A percentile compares a stretch with the other conserved stretches of the same genome.
These are phyloP conservation scores for Colletotrichum sp. DNA, from an alignment of 2,329 filamentous ascomycete genomes.

Conservation along the genomic window DNA sequence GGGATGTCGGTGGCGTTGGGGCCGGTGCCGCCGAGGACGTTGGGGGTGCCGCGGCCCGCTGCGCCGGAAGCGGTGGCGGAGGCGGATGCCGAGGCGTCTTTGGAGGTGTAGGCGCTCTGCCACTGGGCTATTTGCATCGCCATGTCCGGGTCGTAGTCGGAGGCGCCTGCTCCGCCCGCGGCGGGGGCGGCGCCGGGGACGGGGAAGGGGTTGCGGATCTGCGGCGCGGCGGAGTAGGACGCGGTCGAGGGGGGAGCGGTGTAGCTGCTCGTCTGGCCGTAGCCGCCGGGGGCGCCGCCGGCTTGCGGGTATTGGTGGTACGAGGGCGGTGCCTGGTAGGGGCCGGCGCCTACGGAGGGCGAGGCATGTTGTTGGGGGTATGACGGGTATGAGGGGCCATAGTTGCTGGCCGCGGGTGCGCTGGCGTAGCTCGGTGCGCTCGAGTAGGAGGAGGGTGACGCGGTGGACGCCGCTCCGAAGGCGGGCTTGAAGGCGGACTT, in stretches of 20 bases:
- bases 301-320: constrained; percentile 32
- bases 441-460: constrained; percentile 44
- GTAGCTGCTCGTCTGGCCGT: constrained; percentile 34
- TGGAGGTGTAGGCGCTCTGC: constrained; percentile 78
- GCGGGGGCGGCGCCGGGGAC: constrained; percentile 53
- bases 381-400: constrained; percentile 48
- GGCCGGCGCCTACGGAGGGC: constrained; percentile 19
- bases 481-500: constrained; percentile 54
- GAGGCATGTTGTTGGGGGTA: constrained; percentile 37
- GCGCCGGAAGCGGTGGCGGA: constrained; percentile 22
- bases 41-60: constrained; percentile 30
- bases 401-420: constrained; percentile 40
- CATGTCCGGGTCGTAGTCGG: constrained; percentile 75
- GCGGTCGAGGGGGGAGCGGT: constrained; percentile 27
- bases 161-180: constrained; percentile 22
- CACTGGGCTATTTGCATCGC: constrained; percentile 93
- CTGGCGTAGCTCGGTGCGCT: constrained; percentile 36
- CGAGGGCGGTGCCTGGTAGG: constrained; percentile 23
- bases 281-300: constrained; percentile 26
- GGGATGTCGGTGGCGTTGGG: constrained; percentile 26
- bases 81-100: neutral
- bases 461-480: constrained; percentile 23
- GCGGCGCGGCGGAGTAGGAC: constrained; percentile 61
- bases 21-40: constrained; percentile 29
- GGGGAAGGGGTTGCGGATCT: constrained; percentile 84